phyloP scores from a whole-genome alignment of 2,329 filamentous ascomycete genomes.

The Penicillium sp. region DNA sequence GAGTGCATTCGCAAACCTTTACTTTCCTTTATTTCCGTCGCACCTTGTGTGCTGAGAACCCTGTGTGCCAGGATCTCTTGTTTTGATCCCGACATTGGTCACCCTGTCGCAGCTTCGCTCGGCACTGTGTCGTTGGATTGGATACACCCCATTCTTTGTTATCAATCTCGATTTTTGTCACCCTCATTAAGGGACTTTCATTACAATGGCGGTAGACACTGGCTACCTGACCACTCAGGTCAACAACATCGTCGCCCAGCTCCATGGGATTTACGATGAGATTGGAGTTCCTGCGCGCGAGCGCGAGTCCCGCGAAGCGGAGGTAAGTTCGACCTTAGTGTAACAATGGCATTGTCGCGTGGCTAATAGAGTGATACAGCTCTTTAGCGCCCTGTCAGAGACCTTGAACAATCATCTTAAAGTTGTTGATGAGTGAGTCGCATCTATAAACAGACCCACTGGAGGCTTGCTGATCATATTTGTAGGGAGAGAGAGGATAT shows the following conservation, averaged over 20 bases:
- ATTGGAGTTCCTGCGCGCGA: slow-evolving; percentile 95
- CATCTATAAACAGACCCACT: slow-evolving; percentile 3
- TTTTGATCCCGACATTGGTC: slow-evolving; percentile 20
- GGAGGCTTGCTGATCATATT: slow-evolving; percentile 13
- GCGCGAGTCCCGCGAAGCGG: slow-evolving; percentile 81
- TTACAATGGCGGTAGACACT: slow-evolving; percentile 69
- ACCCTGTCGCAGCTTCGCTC: slow-evolving; percentile 16
- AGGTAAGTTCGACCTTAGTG: slow-evolving; percentile 59
- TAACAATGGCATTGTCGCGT: background rate
- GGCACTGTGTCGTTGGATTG: slow-evolving; percentile 18
- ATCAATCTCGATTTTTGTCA: slow-evolving; percentile 7
- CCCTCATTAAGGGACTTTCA: slow-evolving; percentile 12
- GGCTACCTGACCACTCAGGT: slow-evolving; percentile 94
- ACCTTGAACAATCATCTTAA: slow-evolving; percentile 88
- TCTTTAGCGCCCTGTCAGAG: slow-evolving; percentile 88
- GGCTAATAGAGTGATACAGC: slow-evolving; percentile 50
- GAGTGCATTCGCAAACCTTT: slow-evolving; percentile 11
- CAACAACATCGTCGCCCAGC: slow-evolving; percentile 85
- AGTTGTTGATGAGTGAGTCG: slow-evolving; percentile 66
- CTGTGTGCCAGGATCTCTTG: slow-evolving; percentile 19
- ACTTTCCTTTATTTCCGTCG: slow-evolving; percentile 24
- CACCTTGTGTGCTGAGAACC: slow-evolving; percentile 18
- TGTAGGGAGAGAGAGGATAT: slow-evolving; percentile 79
- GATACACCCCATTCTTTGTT: slow-evolving; percentile 16
- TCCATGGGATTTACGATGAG: slow-evolving; percentile 94